Percentiles rank a stretch among this genome's conserved stretches.
These are phyloP conservation scores for Populus davidiana DNA, from an alignment of 345 rosid genomes.

Conservation along the genomic window DNA sequence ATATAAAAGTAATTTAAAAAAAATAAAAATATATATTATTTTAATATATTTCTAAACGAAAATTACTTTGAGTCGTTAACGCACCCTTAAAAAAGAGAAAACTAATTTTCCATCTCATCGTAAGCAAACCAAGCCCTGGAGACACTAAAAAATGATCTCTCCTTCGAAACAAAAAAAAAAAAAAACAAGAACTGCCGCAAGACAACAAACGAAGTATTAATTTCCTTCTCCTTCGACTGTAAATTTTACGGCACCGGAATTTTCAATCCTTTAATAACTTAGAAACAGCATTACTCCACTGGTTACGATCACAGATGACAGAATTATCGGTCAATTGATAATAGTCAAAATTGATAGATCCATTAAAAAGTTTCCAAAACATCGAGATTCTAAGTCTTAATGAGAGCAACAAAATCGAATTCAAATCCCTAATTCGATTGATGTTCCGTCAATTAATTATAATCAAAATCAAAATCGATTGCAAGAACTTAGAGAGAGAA, in stretches of 20 bases:
- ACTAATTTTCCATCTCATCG: not conserved
- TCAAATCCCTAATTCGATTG: not conserved
- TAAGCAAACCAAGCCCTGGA: not conserved
- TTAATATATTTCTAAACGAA: too few relatives aligned
- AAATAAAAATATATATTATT: too few relatives aligned
- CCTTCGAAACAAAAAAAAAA: not conserved
- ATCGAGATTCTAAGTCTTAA: not conserved
- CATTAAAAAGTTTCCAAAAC: not conserved
- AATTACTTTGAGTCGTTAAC: too few relatives aligned
- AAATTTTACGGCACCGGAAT: too few relatives aligned
- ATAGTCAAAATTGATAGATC: not conserved
- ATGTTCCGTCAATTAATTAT: not conserved
- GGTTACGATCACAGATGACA: not conserved
- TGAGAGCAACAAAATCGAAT: not conserved
- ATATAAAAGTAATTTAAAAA: too few relatives aligned
- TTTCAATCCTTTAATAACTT: not conserved
- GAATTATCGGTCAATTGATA: not conserved
- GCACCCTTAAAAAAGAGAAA: not conserved
- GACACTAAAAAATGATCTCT: not conserved
- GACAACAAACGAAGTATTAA: not conserved
- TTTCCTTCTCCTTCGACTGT: not conserved
- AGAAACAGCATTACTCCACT: not conserved
- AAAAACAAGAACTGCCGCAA: not conserved
- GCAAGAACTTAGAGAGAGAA: not conserved
- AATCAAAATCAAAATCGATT: not conserved